Base-by-base conservation (phyloP, 2,329 filamentous ascomycete genomes). In the Harringtonia lauricola region DNA sequence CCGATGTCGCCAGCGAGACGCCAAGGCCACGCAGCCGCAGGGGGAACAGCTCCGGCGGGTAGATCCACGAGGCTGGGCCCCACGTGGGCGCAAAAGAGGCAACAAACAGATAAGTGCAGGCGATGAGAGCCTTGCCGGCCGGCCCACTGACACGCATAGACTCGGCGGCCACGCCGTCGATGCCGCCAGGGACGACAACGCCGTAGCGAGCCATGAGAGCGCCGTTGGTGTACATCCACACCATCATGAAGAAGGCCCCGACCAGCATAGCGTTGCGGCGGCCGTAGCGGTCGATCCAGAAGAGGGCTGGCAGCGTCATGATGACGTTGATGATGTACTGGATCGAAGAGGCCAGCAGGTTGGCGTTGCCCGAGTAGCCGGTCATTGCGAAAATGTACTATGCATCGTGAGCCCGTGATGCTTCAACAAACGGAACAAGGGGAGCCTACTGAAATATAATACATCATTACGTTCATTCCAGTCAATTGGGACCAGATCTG, bases 281-380 rank as follows among this genome's bases (percentile, higher is more conserved):
- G 38, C 86, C 86, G 78, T 81, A 86, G 44, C 71, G 68, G 52
- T 92, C 85, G 53, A 89, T 74, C 65, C 68, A 89, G 45, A 89
- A 62, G 21, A 90, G 70, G 1, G 84, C 84, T 0, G 83, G 82
- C 3, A 89, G 59, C 0, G 86, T 90, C 79, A 86, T 85, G 42
- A 80, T 47, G 2, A 90, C 84, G 59, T 89, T 89, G 66, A 90
- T 86, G 53, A 88, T 70, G 57, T 84, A 86, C 55, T 85, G 78
- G 49, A 86, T 85, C 10, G 74, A 77, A 17, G 78, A 82, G 8
- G 81, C 72, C 36, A 84, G 60, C 9, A 86, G 69, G 36, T 45
- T 49, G 31, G 77, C 72, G 42, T 68, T 70, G 51, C 75, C 71
- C 2, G 60, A 64, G n/a, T 82, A 65, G 10, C 81, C 81, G 15